These are phyloP conservation scores for Dothideomycetes sp. DNA, from an alignment of 2,329 filamentous ascomycete species.

Conservation along the genomic window DNA sequence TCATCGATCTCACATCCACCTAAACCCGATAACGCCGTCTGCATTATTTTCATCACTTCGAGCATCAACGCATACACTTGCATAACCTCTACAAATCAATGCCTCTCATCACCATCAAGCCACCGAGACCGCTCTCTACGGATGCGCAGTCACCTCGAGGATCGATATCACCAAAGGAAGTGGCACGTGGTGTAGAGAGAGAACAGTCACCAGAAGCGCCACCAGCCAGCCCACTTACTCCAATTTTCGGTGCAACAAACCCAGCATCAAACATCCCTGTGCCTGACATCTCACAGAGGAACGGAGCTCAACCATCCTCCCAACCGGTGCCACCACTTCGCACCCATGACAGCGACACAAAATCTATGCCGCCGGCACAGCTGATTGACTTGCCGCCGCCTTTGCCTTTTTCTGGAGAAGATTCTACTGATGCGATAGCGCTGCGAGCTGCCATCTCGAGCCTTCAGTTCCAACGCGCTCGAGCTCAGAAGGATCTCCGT, in stretches of 20 bases:
- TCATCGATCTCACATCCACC: neutral
- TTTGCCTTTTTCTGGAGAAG: conserved; percentile 34
- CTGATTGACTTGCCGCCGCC: conserved; percentile 33
- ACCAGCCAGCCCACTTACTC: conserved; percentile 11
- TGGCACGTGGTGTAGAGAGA: neutral
- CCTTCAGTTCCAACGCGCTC: conserved; percentile 73
- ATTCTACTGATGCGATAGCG: conserved; percentile 79
- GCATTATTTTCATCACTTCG: neutral
- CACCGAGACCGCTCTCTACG: conserved; percentile 12
- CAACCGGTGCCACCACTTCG: neutral
- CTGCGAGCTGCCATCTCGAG: conserved; percentile 76
- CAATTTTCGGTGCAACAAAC: conserved; percentile 3
- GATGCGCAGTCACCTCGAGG: conserved; percentile 5
- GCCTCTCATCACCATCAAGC: conserved; percentile 17
- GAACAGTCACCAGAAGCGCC: conserved; percentile 10
- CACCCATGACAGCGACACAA: neutral
- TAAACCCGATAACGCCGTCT: neutral
- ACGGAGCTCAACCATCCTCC: too few relatives aligned
- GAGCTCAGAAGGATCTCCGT: conserved; percentile 64
- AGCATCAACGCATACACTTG: neutral
- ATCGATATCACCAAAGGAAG: neutral
- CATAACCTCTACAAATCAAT: conserved; percentile 8
- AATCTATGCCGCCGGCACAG: conserved; percentile 13
- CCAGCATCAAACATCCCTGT: too few relatives aligned
- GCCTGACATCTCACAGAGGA: too few relatives aligned